Base-by-base conservation (phyloP, 805 yeast species). In the Saccharomyces jurei region DNA sequence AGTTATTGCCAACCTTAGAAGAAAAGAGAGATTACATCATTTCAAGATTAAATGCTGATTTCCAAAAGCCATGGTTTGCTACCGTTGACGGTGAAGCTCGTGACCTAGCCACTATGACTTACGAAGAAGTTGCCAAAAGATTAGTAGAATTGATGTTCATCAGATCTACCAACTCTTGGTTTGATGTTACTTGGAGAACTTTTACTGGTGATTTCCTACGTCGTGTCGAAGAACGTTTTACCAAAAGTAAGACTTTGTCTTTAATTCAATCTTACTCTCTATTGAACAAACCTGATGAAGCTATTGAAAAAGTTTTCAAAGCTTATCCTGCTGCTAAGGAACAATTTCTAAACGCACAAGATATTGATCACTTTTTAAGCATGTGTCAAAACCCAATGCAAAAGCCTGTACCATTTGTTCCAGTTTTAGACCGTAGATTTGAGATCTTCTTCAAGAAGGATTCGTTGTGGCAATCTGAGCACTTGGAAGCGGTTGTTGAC, bases 51-150 rank as follows among this genome's bases (percentile, higher is more conserved):
- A 92, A 94, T 73, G 88, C 90, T 62, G 99, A 94, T 73, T 91
- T 80, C 82, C 98, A 91, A 77, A 94, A 94, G 76, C 96, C 96
- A 51, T 94, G 99, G 99, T 94, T 94, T 68, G 96, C 96, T 63
- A 74, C 86, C 41, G 74, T 75, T 25, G 74, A 75, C 56, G 77
- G 84, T 30, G 89, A 90, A 68, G 87, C 84, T 51, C 89, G 92
- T 70, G 99, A 95, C 72, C 74, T 94, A 61, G 89, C 87, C 68
- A 97, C 90, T 62, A 90, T 94, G 96, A 92, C 98, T 28, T 94
- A 94, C 72, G 82, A 84, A 67, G 95, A 94, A 76, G 90, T 94
- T 67, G 87, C 95, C 46, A 72, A 81, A 66, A 86, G 99, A 74
- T 77, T 88, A 65, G 85, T 94, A 55, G 97, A 89, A 71, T 81